Conservation (phyloP, 176 grass and related monocot genomes). For the Metroxylon sagu region DNA sequence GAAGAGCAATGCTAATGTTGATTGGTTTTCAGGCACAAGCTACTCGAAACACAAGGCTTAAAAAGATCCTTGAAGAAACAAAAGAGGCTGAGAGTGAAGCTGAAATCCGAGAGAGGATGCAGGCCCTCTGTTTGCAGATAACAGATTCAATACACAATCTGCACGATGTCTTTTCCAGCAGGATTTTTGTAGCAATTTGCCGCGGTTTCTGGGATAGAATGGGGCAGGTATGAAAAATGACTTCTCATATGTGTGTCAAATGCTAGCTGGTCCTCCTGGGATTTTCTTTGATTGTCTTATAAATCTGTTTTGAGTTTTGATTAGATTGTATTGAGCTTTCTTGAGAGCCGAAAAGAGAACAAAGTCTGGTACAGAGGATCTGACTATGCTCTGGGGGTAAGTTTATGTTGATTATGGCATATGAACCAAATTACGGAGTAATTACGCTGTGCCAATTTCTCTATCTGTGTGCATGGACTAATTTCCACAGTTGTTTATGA, state of each 20-base stretch:
- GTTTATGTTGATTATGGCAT: not conserved
- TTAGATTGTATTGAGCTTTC: constrained; percentile 76
- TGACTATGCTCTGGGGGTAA: constrained; percentile 75
- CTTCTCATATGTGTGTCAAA: too few species aligned
- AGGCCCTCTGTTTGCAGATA: constrained; percentile 50
- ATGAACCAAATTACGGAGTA: too few species aligned
- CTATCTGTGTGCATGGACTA: too few species aligned
- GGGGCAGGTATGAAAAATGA: constrained; percentile 51
- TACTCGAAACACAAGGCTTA: constrained; percentile 61
- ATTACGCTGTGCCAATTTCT: too few species aligned
- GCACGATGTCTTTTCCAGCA: constrained; percentile 63
- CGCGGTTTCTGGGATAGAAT: constrained; percentile 84
- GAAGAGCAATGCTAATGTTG: too few species aligned
- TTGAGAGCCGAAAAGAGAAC: constrained; percentile 96
- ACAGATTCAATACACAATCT: constrained; percentile 75
- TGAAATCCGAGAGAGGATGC: constrained; percentile 84
- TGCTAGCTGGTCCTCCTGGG: too few species aligned
- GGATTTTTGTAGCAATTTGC: constrained; percentile 86
- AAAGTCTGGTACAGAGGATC: constrained; percentile 84
- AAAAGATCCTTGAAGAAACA: constrained; percentile 79
- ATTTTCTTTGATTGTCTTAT: not conserved
- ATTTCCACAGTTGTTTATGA: too few species aligned
- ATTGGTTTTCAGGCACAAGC: constrained; percentile 43
- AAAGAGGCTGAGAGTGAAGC: constrained; percentile 68
- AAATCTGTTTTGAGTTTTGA: constrained; percentile 16